Evolutionary conservation across 176 grass and related monocot species (phyloP), one percentile per base, ranked within the genome.

Genomic region (Bromus sterilis): DNA sequence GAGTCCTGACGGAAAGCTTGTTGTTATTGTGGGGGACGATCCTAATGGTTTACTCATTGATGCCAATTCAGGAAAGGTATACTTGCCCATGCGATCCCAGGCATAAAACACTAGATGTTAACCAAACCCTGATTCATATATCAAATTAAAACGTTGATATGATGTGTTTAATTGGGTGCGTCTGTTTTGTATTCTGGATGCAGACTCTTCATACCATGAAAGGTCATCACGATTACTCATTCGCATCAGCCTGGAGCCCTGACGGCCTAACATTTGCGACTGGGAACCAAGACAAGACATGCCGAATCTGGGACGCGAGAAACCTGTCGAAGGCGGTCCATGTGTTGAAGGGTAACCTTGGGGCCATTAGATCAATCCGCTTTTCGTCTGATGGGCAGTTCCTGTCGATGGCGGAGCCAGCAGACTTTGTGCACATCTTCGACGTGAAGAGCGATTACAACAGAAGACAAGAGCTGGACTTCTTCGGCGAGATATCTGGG

Each of bases 261-360:
- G 91, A 95, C 71, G 97, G 97, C 32, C 62, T 42, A 26, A 93
- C 90, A 46, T 99, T 99, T 83, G 93, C 97, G 18, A 99, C 97
- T 56, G 97, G 97, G 40, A 99, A 99, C 84, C 97, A 99, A 86
- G 97, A 99, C 56, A 99, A 93, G 80, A 99, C 97, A 62, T 99
- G 97, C 80, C 81, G 97, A n/a, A 74, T 99, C 55, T 99, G 97
- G 93, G 97, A 99, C 26, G 73, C 65, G 5, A 87, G 97, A 51
- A 99, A 99, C 58, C 82, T 99, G 33, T 93, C 97, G 1, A 79
- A 96, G 76, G 86, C 97, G 7, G 78, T 93, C 12, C 85, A 89
- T 61, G 86, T 90, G 24, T 83, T 99, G 77, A 92, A 87, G 66
- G 97, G 97, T 58, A 99, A 92, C 55, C 89, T 99, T 16, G 97